Conservation (phyloP, 306 rosid genomes). For the Leucaena leucocephala region DNA sequence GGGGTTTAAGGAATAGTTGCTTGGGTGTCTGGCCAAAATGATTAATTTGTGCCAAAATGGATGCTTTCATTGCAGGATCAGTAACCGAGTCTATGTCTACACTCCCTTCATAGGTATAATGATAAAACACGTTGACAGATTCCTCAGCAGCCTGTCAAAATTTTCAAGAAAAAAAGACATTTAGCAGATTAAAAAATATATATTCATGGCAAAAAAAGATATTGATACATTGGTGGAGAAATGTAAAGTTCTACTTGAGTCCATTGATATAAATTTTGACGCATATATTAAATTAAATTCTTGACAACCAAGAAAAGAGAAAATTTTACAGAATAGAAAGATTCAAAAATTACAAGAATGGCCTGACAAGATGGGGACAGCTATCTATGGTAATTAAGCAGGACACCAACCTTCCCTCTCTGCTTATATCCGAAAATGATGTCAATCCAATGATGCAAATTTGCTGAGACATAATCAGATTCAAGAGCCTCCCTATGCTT, state of each 20-base stretch:
- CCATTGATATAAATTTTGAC: conserved; percentile 19
- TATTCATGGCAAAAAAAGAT: conserved; percentile 28
- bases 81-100: conserved; percentile 97
- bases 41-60: conserved; percentile 97
- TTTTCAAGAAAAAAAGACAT: conserved; percentile 35
- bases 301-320: not conserved
- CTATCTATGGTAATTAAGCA: conserved; percentile 3
- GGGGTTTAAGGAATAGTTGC: conserved; percentile 91
- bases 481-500: conserved; percentile 99
- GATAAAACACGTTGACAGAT: conserved; percentile 93
- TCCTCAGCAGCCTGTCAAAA: conserved; percentile 93
- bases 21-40: conserved; percentile 99
- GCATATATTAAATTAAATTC: conserved; percentile 22
- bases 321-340: not conserved
- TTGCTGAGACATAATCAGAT: conserved; percentile 87
- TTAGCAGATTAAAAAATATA: conserved; percentile 34
- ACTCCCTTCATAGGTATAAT: conserved; percentile 98
- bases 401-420: conserved; percentile 94
- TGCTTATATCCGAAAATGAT: conserved; percentile 96
- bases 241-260: conserved; percentile 5
- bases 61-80: conserved; percentile 99
- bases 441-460: conserved; percentile 99
- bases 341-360: conserved; percentile 13
- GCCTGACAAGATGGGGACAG: conserved; percentile 10
- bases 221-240: conserved; percentile 15